Conservation (phyloP, 2,329 filamentous ascomycete species). For the Dactylellina leptospora region DNA sequence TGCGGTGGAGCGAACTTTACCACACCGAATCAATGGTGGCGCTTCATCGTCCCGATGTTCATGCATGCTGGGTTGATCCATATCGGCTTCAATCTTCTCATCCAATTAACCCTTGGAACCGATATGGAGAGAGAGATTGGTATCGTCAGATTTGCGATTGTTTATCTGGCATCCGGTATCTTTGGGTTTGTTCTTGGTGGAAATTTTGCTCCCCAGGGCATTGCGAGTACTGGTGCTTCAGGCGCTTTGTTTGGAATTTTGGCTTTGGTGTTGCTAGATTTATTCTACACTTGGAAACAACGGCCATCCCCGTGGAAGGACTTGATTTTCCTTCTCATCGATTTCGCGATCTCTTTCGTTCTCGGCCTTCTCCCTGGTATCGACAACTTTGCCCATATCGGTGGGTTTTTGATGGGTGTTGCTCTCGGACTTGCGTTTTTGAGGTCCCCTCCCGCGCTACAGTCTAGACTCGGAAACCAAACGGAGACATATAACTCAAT, state of each 20-base stretch:
- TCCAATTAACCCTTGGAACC: constrained; percentile 86
- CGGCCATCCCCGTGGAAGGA: constrained; percentile 80
- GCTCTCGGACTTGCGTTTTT: constrained; percentile 85
- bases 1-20: constrained; percentile 76
- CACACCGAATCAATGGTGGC: constrained; percentile 91
- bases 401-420: constrained; percentile 91
- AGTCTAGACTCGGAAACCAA: constrained; percentile 75
- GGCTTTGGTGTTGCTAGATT: constrained; percentile 84
- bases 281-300: constrained; percentile 90
- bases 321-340: constrained; percentile 83
- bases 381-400: constrained; percentile 98
- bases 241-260: constrained; percentile 91
- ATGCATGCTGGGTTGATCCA: constrained; percentile 93
- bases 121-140: constrained; percentile 95
- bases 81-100: constrained; percentile 91
- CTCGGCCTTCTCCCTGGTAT: constrained; percentile 89
- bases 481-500: constrained; percentile 76
- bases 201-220: constrained; percentile 82
- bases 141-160: constrained; percentile 82
- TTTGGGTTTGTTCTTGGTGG: constrained; percentile 95
- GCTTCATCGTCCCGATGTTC: constrained; percentile 96
- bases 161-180: constrained; percentile 90
- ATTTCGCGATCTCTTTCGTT: constrained; percentile 88
- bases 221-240: constrained; percentile 75
- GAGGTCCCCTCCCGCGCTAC: constrained; percentile 83